Evolutionary conservation across 2,329 filamentous ascomycete species (phyloP).

Genomic region (Malbranchea cinnamomea): DNA sequence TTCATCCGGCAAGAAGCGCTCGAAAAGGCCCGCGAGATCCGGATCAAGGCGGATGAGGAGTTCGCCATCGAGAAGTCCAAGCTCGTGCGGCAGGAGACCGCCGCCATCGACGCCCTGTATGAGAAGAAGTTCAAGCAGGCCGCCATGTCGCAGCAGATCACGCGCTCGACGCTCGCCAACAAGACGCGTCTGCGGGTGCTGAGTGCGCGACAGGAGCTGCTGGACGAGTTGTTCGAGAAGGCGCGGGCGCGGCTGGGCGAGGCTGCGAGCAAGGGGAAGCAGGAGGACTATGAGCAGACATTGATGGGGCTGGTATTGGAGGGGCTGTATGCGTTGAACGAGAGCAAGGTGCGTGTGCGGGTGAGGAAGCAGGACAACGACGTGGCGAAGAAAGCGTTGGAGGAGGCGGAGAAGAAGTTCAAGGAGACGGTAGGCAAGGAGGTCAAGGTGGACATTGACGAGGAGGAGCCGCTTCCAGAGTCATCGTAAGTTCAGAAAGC

Average conservation of each 20-base stretch:
- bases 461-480: constrained; percentile 64
- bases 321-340: constrained; percentile 75
- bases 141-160: constrained; percentile 97
- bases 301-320: constrained; percentile 75
- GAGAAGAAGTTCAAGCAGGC: constrained; percentile 99
- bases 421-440: constrained; percentile 63
- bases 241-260: constrained; percentile 57
- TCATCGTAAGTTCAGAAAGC: constrained; percentile 51
- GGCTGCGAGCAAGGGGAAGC: constrained; percentile 36
- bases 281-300: constrained; percentile 54
- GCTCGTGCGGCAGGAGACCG: constrained; percentile 88
- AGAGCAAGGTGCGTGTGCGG: constrained; percentile 60
- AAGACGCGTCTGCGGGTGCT: constrained; percentile 87
- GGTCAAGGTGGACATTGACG: constrained; percentile 55
- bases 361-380: constrained; percentile 68
- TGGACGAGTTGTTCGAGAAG: constrained; percentile 77
- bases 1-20: constrained; percentile 98
- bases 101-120: constrained; percentile 81
- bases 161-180: constrained; percentile 88
- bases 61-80: constrained; percentile 99
- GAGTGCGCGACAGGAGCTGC: constrained; percentile 70
- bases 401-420: constrained; percentile 65
- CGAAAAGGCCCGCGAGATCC: constrained; percentile 94
- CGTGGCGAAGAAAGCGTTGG: constrained; percentile 60
- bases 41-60: constrained; percentile 97